phyloP scores from a whole-genome alignment of 2,329 filamentous ascomycete genomes.

The Arthroderma sp. region DNA sequence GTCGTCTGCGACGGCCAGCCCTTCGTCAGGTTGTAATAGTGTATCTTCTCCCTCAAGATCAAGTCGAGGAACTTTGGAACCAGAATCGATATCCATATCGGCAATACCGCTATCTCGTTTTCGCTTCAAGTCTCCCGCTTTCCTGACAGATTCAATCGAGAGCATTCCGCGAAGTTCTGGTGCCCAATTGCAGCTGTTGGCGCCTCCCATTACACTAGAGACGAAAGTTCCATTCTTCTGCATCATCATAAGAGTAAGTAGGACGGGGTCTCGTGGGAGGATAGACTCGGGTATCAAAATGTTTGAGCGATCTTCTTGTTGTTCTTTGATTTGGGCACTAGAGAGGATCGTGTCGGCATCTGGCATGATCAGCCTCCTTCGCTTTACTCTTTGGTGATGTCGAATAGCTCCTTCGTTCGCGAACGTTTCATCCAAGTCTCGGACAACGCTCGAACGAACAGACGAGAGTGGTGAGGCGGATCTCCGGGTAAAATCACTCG shows the following conservation, averaged over 20 bases:
- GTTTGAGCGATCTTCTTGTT: slow-evolving; percentile 72
- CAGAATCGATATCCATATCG: slow-evolving; percentile 59
- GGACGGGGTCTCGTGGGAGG: slow-evolving; percentile 72
- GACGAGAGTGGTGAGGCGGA: slow-evolving; percentile 45
- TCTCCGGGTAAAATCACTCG: slow-evolving; percentile 30
- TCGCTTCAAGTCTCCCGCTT: slow-evolving; percentile 71
- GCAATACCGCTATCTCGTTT: slow-evolving; percentile 84
- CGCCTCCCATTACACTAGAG: slow-evolving; percentile 71
- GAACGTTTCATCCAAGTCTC: slow-evolving; percentile 50
- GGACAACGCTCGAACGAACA: slow-evolving; percentile 39
- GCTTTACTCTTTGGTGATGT: slow-evolving; percentile 63
- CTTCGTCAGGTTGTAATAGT: slow-evolving; percentile 36
- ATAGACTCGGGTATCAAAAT: slow-evolving; percentile 76
- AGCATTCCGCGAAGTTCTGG: slow-evolving; percentile 86
- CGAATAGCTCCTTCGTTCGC: slow-evolving; percentile 44
- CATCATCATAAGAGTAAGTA: slow-evolving; percentile 80
- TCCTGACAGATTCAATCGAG: slow-evolving; percentile 70
- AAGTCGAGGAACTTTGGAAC: slow-evolving; percentile 50
- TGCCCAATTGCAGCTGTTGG: slow-evolving; percentile 68
- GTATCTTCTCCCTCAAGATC: slow-evolving; percentile 56
- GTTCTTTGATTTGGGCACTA: slow-evolving; percentile 66
- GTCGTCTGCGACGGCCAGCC: slow-evolving; percentile 40
- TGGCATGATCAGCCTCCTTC: slow-evolving; percentile 69
- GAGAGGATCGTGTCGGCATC: slow-evolving; percentile 71
- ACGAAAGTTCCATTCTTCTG: slow-evolving; percentile 87